phyloP scores from a whole-genome alignment of 768 basidiomycete genomes.

The Boletus edulis region DNA sequence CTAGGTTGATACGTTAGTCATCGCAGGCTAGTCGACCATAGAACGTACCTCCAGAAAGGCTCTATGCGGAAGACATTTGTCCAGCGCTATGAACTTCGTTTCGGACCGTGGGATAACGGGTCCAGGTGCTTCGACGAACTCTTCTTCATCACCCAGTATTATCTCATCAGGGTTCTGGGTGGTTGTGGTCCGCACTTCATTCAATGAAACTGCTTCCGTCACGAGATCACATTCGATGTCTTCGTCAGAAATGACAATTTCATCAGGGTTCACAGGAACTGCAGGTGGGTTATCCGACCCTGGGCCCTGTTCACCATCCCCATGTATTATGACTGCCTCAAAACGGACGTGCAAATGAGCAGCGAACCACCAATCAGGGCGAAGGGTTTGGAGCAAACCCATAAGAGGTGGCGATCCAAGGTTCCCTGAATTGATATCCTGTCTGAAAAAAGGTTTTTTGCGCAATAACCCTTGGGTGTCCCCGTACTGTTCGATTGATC shows the following conservation, averaged over 20 bases:
- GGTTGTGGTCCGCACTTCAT: constrained; percentile 33
- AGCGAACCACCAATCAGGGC: constrained; percentile 88
- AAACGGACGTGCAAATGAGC: constrained; percentile 90
- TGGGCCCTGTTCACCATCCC: background rate
- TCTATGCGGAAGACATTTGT: constrained; percentile 79
- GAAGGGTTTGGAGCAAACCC: constrained; percentile 66
- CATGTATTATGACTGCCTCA: constrained; percentile 63
- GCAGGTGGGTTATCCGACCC: background rate
- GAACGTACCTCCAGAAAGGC: constrained; percentile 74
- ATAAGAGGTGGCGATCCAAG: constrained; percentile 89
- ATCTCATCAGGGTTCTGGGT: constrained; percentile 52
- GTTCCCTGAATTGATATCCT: constrained; percentile 61
- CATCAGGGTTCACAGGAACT: constrained; percentile 34
- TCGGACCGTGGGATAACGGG: constrained; percentile 24
- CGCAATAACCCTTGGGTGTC: constrained; percentile 62
- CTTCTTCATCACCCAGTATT: constrained; percentile 43
- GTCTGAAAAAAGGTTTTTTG: constrained; percentile 73
- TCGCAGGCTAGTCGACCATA: background rate
- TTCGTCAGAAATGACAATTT: constrained; percentile 37
- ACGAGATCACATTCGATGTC: constrained; percentile 20
- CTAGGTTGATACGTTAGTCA: constrained; percentile 36
- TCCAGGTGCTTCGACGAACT: constrained; percentile 37
- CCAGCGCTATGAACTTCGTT: constrained; percentile 86
- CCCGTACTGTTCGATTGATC: constrained; percentile 78
- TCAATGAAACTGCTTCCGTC: constrained; percentile 24